Conservation (phyloP, 2,329 filamentous ascomycete genomes). For the Cladophialophora psammophila region DNA sequence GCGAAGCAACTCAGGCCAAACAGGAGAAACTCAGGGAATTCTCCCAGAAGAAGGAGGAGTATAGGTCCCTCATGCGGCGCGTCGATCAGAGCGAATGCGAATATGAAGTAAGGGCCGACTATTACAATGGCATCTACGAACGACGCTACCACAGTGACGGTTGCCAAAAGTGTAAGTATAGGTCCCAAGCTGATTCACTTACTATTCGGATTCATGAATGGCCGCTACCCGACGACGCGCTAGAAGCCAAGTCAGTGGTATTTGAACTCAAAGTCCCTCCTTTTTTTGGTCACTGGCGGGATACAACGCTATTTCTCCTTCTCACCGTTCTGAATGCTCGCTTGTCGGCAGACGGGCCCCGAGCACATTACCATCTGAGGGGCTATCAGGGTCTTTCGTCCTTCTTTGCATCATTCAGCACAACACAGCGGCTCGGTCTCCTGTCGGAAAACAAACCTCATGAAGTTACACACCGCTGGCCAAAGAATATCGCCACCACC, state of each 20-base stretch:
- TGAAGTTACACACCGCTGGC: constrained; percentile 33
- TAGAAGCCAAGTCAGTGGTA: constrained; percentile 53
- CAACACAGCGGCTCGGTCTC: constrained; percentile 1
- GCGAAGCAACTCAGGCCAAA: constrained; percentile 44
- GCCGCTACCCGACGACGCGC: constrained; percentile 55
- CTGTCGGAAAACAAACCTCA: constrained; percentile 25
- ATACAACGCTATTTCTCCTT: constrained; percentile 54
- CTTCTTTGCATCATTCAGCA: neutral
- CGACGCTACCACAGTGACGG: neutral
- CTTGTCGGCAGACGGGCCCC: constrained; percentile 20
- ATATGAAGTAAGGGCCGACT: constrained; percentile 27
- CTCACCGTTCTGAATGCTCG: constrained; percentile 47
- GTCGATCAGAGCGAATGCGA: constrained; percentile 23
- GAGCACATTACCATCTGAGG: neutral
- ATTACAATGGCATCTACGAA: neutral
- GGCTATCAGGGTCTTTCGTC: constrained; percentile 6
- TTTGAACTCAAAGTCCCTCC: constrained; percentile 61
- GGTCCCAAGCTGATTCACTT: neutral
- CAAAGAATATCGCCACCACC: constrained; percentile 9
- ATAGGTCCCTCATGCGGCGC: constrained; percentile 42
- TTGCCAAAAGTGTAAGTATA: neutral
- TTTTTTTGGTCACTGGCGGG: constrained; percentile 57
- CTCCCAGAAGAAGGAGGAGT: constrained; percentile 40
- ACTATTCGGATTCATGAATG: constrained; percentile 55
- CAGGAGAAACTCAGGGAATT: constrained; percentile 48